Evolutionary conservation across 768 basidiomycete genomes (phyloP), one percentile per base, ranked within the genome.

Genomic region (Pleurotus citrinopileatus): DNA sequence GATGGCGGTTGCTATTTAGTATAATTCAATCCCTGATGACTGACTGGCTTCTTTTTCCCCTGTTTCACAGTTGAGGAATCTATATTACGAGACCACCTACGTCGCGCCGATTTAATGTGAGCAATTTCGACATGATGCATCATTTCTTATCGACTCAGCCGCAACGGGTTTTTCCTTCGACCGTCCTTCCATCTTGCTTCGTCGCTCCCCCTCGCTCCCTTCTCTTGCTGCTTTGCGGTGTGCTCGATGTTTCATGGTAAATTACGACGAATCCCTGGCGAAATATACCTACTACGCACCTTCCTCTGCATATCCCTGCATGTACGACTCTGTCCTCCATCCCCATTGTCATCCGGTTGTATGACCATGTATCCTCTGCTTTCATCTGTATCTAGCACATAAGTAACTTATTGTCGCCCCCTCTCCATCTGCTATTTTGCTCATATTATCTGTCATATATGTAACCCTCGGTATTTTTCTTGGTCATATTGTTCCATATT

Each of bases 61-160:
- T 22, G 13, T 5, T 17, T 36, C 22, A 54, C 23, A 54, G 53
- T 54, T 5, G 53, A 54, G 23, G 53, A 54, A 26, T 54, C 53
- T 36, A 45, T 54, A 27, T n/a, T 54, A 44, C 53, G 53, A 23
- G 32, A 54, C 25, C 53, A 54, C 34, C 28, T 54, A 20, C 53
- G 44, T 13, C 32, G 40, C n/a, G 32, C 40, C 23, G 53, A 54
- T 54, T 29, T 54, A 44, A 43, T 50, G 36, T 48, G 34, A 32
- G 52, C 52, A 53, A 26, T 51, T 37, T 51, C 48, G 48, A 44
- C 43, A 44, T 44, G 43, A 44, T 44, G 26, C 43, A 44, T 44
- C 43, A 44, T 51, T 51, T 3, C n/a, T 51, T 32, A 22, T 37
- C 48, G 48, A 51, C 48, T 28, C 27, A 32, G 22, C 27, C 20